Evolutionary conservation across 2,329 filamentous ascomycete genomes (phyloP).

Genomic region (Trichoderma afroharzianum): DNA sequence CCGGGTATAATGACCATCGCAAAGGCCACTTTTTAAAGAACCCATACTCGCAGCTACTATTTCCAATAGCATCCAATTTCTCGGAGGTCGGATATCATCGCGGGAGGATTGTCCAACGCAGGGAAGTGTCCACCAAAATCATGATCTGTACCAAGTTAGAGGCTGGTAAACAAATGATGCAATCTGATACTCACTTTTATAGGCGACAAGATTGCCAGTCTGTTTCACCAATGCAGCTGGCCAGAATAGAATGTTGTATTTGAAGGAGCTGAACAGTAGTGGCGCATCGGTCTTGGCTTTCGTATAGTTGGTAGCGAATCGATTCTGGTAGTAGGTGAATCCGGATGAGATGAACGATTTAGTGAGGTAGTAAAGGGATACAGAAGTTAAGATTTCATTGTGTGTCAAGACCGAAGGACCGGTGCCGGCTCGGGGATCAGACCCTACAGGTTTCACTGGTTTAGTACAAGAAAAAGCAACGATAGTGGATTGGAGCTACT

Average conservation of each 20-base stretch:
- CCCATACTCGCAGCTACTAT: neutral
- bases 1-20: neutral
- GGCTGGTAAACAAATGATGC: neutral
- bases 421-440: slow-evolving; percentile 19
- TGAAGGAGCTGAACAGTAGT: slow-evolving; percentile 21
- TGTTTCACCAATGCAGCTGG: slow-evolving; percentile 15
- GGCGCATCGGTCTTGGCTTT: slow-evolving; percentile 21
- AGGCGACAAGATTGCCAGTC: slow-evolving; percentile 22
- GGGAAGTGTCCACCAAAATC: slow-evolving; percentile 20
- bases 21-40: neutral
- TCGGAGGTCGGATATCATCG: slow-evolving; percentile 13
- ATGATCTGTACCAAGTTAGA: neutral
- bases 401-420: slow-evolving; percentile 21
- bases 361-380: slow-evolving; percentile 27
- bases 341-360: slow-evolving; percentile 23
- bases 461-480: neutral
- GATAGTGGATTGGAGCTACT: neutral
- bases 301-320: slow-evolving; percentile 16
- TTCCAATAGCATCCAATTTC: slow-evolving; percentile 16
- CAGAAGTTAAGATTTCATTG: slow-evolving; percentile 22
- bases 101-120: slow-evolving; percentile 16
- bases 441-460: neutral
- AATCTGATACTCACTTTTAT: slow-evolving; percentile 8
- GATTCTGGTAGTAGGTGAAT: slow-evolving; percentile 21
- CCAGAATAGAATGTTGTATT: slow-evolving; percentile 23